Percentiles rank a stretch among this genome's conserved stretches.
Evolutionary conservation across 1,139 yeast species (phyloP).

Genomic region (Candida sojae): DNA sequence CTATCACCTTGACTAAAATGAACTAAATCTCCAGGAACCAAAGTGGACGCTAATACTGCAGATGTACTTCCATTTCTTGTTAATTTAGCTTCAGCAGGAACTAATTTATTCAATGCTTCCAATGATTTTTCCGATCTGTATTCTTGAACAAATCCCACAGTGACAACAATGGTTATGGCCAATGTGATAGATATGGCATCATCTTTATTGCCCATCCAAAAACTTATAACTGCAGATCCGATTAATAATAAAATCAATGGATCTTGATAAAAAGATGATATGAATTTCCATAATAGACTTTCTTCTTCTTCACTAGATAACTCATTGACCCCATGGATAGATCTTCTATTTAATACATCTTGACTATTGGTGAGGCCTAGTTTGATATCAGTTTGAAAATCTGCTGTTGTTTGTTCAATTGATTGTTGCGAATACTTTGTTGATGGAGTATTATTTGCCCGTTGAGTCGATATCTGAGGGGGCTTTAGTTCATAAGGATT

Average conservation of each 20-base stretch:
- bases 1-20: conserved; percentile 89
- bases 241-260: conserved; percentile 84
- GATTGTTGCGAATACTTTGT: conserved; percentile 57
- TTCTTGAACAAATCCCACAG: conserved; percentile 96
- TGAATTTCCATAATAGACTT: conserved; percentile 63
- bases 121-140: conserved; percentile 90
- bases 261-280: conserved; percentile 81
- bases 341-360: conserved; percentile 70
- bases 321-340: conserved; percentile 78
- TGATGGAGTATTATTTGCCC: conserved; percentile 41
- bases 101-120: conserved; percentile 86
- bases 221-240: conserved; percentile 83
- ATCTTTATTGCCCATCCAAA: conserved; percentile 89
- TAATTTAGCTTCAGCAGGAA: conserved; percentile 91
- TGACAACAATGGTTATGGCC: conserved; percentile 86
- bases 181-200: conserved; percentile 88
- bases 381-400: conserved; percentile 59
- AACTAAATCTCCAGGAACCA: conserved; percentile 95
- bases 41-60: conserved; percentile 76
- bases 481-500: conserved; percentile 19
- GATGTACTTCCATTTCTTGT: conserved; percentile 77
- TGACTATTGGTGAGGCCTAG: conserved; percentile 66
- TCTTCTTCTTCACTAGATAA: conserved; percentile 76
- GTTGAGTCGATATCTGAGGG: conserved; percentile 23
- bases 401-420: conserved; percentile 59